Percentiles rank a stretch among this genome's conserved stretches.
Evolutionary conservation across 768 basidiomycete species (phyloP).

Genomic region (Suillus alpinus): DNA sequence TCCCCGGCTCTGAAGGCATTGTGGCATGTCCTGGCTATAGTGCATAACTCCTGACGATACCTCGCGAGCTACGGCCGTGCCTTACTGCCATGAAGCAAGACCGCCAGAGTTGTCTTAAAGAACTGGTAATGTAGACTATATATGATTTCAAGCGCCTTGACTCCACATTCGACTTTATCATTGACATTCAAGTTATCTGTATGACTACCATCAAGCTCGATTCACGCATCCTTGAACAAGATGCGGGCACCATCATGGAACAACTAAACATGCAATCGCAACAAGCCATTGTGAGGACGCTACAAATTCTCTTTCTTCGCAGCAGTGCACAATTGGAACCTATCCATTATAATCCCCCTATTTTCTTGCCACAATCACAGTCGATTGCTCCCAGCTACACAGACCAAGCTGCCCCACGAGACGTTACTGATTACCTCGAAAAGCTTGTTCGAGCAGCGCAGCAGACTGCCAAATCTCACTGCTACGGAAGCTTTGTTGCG

Average conservation of each 20-base stretch:
- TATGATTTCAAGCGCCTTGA: background rate
- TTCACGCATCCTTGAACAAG: background rate
- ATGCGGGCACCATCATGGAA: background rate
- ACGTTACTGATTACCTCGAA: constrained; percentile 10
- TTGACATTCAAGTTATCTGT: background rate
- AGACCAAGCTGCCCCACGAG: constrained; percentile 2
- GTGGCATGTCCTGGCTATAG: background rate
- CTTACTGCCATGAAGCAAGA: background rate
- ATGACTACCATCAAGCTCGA: background rate
- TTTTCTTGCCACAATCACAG: constrained; percentile 10
- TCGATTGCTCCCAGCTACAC: background rate
- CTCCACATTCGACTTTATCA: background rate
- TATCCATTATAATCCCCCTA: constrained; percentile 1
- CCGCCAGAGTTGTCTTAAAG: background rate
- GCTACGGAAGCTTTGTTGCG: constrained; percentile 51
- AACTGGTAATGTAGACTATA: background rate
- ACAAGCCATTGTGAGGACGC: background rate
- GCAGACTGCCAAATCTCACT: constrained; percentile 35
- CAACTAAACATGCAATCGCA: background rate
- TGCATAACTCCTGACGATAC: background rate
- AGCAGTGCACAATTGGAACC: background rate
- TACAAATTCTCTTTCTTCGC: background rate
- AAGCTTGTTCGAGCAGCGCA: constrained; percentile 39
- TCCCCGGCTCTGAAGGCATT: background rate
- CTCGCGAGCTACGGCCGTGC: background rate